Evolutionary conservation across 2,329 filamentous ascomycete genomes (phyloP).

Genomic region (Aspergillus vadensis): DNA sequence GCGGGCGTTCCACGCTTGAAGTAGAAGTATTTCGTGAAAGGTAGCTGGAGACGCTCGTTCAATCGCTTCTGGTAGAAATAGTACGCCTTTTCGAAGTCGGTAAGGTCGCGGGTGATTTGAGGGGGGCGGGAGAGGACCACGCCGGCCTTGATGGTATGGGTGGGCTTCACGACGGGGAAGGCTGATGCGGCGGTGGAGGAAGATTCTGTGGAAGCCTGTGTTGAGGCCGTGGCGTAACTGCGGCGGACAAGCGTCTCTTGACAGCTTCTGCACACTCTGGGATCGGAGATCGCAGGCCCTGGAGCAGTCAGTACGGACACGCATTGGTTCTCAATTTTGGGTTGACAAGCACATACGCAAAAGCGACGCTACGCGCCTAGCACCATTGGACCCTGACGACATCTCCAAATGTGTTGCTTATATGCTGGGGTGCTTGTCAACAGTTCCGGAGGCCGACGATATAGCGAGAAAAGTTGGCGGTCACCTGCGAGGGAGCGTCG

Average conservation of each 20-base stretch:
- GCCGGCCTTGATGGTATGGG: conserved; percentile 60
- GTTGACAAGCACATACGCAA: conserved; percentile 37
- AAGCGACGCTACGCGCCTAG: conserved; percentile 42
- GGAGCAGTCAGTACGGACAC: conserved; percentile 17
- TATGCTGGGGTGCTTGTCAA: conserved; percentile 23
- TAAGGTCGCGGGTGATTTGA: conserved; percentile 78
- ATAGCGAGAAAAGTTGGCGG: conserved; percentile 43
- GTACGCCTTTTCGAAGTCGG: conserved; percentile 87
- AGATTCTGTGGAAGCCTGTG: conserved; percentile 40
- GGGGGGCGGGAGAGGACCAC: conserved; percentile 87
- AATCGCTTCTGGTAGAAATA: conserved; percentile 97
- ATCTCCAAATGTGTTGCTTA: conserved; percentile 30
- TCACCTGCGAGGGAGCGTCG: conserved; percentile 16
- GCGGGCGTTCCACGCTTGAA: conserved; percentile 86
- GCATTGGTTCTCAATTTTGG: conserved; percentile 6
- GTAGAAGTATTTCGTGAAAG: conserved; percentile 90
- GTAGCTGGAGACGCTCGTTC: conserved; percentile 85
- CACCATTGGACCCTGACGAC: conserved; percentile 46
- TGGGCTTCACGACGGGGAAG: conserved; percentile 36
- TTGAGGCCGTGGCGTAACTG: conserved; percentile 44
- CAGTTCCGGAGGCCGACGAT: conserved; percentile 17
- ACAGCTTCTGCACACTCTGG: conserved; percentile 47
- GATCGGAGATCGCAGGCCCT: conserved; percentile 43
- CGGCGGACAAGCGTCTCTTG: conserved; percentile 44
- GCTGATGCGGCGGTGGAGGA: conserved; percentile 30